Base-by-base conservation (phyloP, 2,329 filamentous ascomycete species). In the Pseudofabraea citricarpa region DNA sequence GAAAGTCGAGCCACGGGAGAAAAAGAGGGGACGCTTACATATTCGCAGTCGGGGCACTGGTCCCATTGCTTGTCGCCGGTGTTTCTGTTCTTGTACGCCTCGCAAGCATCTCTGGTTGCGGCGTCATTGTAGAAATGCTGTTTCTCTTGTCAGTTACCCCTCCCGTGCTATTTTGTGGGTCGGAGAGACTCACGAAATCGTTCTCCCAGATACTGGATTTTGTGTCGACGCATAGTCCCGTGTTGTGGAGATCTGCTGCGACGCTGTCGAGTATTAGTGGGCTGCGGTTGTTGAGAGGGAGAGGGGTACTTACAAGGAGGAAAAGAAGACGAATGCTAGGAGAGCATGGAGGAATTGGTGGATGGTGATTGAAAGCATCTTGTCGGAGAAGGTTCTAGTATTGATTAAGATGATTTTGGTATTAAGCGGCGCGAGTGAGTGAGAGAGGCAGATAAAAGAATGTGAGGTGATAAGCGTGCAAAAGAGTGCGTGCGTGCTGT, bases 171-270 rank as follows among this genome's bases (percentile, higher is more conserved):
- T 13, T n/a, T n/a, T n/a, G n/a, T n/a, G n/a, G n/a, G n/a, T n/a
- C n/a, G n/a, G n/a, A n/a, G n/a, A n/a, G n/a, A n/a, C n/a, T n/a
- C n/a, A n/a, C n/a, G n/a, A n/a, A n/a, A n/a, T n/a, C n/a, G n/a
- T n/a, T n/a, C n/a, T n/a, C n/a, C n/a, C n/a, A n/a, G n/a, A n/a
- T n/a, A n/a, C n/a, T n/a, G n/a, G n/a, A n/a, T n/a, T n/a, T n/a
- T 21, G 5, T 13, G 20, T 51, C 41, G 3, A 49, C 23, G 29
- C 48, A 53, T 21, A 49, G 31, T 6, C 40, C 48, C 48, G 31
- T 51, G 19, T 41, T 40, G 41, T 59, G 55, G 8, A 52, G 40
- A 36, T 57, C 33, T 32, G 57, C 57, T 8, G 55, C 19, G 2
- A 50, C 56, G 16, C 46, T 49, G 26, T 6, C 6, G 6, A 31